Conservation (phyloP, 73 alveolate genomes). For the Paramecium primaurelia region DNA sequence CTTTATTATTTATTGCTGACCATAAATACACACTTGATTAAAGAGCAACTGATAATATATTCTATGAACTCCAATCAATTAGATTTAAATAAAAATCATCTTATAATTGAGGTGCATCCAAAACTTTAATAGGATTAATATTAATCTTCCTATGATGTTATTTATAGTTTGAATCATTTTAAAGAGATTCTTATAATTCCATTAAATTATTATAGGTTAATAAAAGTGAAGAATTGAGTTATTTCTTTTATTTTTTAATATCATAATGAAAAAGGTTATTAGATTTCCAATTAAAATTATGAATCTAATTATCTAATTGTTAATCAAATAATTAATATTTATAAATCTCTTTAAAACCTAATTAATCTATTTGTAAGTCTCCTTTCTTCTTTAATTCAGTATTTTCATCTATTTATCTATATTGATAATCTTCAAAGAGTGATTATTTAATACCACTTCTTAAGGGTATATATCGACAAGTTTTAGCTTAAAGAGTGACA, state of each 20-base stretch:
- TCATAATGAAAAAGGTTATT: background rate
- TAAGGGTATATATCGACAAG: background rate
- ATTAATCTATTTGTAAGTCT: background rate
- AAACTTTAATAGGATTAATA: constrained; percentile 95
- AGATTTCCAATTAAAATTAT: background rate
- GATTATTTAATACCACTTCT: background rate
- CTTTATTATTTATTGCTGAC: constrained; percentile 64
- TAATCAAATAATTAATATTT: background rate
- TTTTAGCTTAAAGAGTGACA: background rate
- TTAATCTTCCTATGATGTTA: constrained; percentile 78
- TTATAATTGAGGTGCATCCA: constrained; percentile 97
- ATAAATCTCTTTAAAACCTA: background rate
- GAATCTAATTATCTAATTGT: background rate
- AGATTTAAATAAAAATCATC: constrained; percentile 98
- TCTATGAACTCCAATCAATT: constrained; percentile 92
- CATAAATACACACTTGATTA: constrained; percentile 79
- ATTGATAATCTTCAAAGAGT: background rate
- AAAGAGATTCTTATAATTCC: background rate
- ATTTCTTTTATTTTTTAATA: background rate
- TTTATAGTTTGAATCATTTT: background rate
- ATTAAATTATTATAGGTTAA: background rate
- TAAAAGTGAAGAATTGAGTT: background rate
- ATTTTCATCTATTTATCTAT: background rate
- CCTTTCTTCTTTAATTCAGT: background rate
- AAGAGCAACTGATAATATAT: constrained; percentile 87